Evolutionary conservation across 176 grass and related monocot species (phyloP).

Genomic region (Triticum dicoccoides): DNA sequence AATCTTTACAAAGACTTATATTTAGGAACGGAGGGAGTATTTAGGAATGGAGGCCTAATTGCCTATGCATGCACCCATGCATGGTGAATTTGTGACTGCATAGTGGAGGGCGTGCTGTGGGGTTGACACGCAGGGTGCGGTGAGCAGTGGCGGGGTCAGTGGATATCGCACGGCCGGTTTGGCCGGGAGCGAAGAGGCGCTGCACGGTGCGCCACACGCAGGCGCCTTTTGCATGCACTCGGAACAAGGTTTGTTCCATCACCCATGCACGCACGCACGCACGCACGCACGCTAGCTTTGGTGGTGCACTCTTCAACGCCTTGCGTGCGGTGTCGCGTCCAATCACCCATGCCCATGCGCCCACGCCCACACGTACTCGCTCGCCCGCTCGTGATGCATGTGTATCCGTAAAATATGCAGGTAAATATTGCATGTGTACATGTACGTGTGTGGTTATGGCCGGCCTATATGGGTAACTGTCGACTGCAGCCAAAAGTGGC

Average conservation of each 20-base stretch:
- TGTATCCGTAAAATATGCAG: not conserved
- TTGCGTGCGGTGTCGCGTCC: not conserved
- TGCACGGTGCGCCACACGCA: not conserved
- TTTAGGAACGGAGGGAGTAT: no score
- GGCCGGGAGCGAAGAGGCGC: not conserved
- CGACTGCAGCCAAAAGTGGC: constrained; percentile 23
- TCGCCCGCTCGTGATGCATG: not conserved
- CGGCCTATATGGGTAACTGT: not conserved
- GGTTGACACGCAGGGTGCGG: constrained; percentile 6
- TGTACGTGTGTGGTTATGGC: not conserved
- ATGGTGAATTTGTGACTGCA: not conserved
- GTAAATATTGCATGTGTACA: not conserved
- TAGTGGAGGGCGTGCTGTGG: not conserved
- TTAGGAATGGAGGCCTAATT: no score
- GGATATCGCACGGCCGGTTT: not conserved
- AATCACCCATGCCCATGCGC: not conserved
- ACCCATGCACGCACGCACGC: not conserved
- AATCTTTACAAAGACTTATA: no score
- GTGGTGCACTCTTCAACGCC: not conserved
- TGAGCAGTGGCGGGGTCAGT: not conserved
- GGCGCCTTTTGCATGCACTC: constrained; percentile 14
- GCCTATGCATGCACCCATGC: no score
- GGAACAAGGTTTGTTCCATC: constrained; percentile 19
- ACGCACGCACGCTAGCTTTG: not conserved
- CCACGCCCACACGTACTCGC: no score